Percentiles rank a stretch among this genome's conserved stretches.
Evolutionary conservation across 73 alveolate genomes (phyloP).

Genomic region (Effrenium voratum): DNA sequence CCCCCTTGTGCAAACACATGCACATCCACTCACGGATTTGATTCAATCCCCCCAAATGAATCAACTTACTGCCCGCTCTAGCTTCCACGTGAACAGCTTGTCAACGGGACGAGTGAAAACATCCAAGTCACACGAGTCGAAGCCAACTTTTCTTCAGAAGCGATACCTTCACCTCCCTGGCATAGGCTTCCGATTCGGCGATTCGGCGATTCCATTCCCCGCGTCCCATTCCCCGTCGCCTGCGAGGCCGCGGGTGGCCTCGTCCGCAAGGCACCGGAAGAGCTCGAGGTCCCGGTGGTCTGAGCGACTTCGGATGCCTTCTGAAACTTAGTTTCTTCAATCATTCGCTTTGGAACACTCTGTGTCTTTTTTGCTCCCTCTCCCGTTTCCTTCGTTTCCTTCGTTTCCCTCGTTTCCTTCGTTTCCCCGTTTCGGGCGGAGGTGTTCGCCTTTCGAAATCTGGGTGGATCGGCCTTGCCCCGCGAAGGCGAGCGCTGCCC

Average conservation of each 20-base stretch:
- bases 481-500: slow-evolving; percentile 21
- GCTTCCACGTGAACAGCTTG: too few species aligned
- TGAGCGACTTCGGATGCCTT: neutral
- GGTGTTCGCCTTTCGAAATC: neutral
- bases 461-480: neutral
- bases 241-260: neutral
- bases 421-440: neutral
- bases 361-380: neutral
- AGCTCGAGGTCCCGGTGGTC: slow-evolving; percentile 74
- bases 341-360: neutral
- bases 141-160: too few species aligned
- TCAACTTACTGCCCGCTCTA: too few species aligned
- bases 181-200: neutral
- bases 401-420: neutral
- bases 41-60: too few species aligned
- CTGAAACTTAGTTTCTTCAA: neutral
- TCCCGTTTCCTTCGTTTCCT: neutral
- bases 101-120: too few species aligned
- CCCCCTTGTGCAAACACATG: too few species aligned
- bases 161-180: neutral
- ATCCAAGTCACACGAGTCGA: too few species aligned
- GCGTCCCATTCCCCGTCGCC: neutral
- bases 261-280: slow-evolving; percentile 7
- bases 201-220: neutral
- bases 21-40: too few species aligned